Percentiles rank a stretch among this genome's conserved stretches.
phyloP scores from a whole-genome alignment of 1,139 yeast species.

The Kodamaea sp. region DNA sequence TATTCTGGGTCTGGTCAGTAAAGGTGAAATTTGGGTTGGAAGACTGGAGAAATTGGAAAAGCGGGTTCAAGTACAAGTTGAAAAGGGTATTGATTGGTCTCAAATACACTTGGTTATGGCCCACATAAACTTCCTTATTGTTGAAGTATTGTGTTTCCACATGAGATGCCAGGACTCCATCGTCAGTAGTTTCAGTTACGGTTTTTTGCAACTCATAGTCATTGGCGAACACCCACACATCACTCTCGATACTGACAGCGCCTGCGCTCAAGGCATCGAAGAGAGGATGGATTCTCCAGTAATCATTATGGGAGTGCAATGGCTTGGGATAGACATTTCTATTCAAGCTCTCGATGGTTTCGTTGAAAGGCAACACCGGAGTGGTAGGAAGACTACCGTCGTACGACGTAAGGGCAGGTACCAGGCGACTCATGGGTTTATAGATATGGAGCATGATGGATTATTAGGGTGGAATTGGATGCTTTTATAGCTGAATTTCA shows the following conservation, averaged over 20 bases:
- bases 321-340: constrained; percentile 52
- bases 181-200: constrained; percentile 20
- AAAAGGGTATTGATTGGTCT: constrained; percentile 46
- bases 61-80: constrained; percentile 54
- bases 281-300: constrained; percentile 65
- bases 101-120: constrained; percentile 58
- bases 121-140: constrained; percentile 56
- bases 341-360: constrained; percentile 38
- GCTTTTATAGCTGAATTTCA: too few relatives aligned
- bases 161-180: constrained; percentile 8
- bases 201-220: constrained; percentile 28
- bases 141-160: constrained; percentile 23
- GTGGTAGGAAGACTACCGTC: constrained; percentile 13
- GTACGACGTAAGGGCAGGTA: constrained; percentile 3
- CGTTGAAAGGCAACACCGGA: constrained; percentile 17
- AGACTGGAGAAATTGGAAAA: constrained; percentile 47
- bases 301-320: constrained; percentile 76
- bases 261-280: constrained; percentile 64
- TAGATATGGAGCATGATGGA: constrained; percentile 15
- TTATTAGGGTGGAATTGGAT: background rate
- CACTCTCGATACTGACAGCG: constrained; percentile 67
- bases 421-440: constrained; percentile 7
- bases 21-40: constrained; percentile 36
- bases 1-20: constrained; percentile 4
- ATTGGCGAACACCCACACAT: constrained; percentile 57